Conservation (phyloP, 345 rosid genomes). For the Raphanus raphanistrum region DNA sequence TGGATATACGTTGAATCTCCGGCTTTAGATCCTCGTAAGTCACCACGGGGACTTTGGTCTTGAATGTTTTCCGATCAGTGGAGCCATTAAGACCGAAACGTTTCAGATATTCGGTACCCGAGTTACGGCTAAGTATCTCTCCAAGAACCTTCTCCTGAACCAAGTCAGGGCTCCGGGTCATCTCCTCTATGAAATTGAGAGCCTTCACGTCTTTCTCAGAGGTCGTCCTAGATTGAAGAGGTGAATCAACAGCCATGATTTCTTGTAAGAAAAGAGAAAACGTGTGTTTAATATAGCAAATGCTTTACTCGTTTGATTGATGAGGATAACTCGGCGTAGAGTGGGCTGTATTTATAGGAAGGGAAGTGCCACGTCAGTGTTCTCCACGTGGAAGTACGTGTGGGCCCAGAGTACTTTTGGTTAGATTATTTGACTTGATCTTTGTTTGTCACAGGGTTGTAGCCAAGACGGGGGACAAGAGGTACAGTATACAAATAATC, state of each 20-base stretch:
- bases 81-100: conserved; percentile 56
- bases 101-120: conserved; percentile 59
- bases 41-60: conserved; percentile 58
- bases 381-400: conserved; percentile 29
- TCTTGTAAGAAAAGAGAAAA: too few relatives aligned
- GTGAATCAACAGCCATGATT: conserved; percentile 58
- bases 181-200: conserved; percentile 64
- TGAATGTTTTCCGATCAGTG: conserved; percentile 54
- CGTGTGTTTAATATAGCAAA: conserved; percentile 35
- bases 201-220: conserved; percentile 63
- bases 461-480: conserved; percentile 33
- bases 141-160: conserved; percentile 59
- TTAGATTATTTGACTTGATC: conserved; percentile 38
- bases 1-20: conserved; percentile 72
- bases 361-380: conserved; percentile 20
- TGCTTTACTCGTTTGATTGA: background rate
- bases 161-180: conserved; percentile 51
- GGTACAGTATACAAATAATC: conserved; percentile 45
- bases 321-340: conserved; percentile 22
- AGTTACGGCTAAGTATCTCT: conserved; percentile 60
- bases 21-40: conserved; percentile 71
- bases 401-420: conserved; percentile 40
- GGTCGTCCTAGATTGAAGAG: conserved; percentile 46
- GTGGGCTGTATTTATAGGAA: conserved; percentile 18
- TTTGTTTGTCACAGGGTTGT: conserved; percentile 36